phyloP scores from a whole-genome alignment of 1,139 yeast genomes.

The Saccharomyces hybrid region DNA sequence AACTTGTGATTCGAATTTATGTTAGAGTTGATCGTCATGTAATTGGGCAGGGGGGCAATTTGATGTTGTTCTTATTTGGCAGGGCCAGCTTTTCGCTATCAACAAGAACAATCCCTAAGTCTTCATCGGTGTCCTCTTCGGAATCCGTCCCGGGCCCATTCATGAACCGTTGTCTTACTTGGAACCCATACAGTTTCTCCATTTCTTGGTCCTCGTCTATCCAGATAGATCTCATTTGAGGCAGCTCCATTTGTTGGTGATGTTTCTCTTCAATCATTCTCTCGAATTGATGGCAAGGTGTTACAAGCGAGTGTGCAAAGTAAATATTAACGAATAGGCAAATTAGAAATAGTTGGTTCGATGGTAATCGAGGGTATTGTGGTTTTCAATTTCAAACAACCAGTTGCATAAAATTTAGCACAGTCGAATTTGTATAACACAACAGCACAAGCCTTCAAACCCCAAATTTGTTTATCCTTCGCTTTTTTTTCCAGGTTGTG shows the following conservation, averaged over 20 bases:
- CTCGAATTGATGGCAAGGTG: neutral
- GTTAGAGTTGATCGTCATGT: neutral
- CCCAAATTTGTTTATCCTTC: neutral
- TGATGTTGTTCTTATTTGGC: slow-evolving; percentile 29
- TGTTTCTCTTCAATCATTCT: neutral
- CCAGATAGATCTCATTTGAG: slow-evolving; percentile 38
- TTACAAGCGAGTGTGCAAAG: neutral
- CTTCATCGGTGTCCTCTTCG: slow-evolving; percentile 20
- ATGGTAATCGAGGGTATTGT: neutral
- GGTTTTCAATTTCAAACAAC: neutral
- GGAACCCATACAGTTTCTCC: slow-evolving; percentile 27
- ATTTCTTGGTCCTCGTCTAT: slow-evolving; percentile 35
- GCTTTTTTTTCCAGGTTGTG: neutral
- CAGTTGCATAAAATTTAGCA: neutral
- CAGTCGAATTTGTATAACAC: neutral
- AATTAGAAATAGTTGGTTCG: neutral
- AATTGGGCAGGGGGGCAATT: slow-evolving; percentile 30
- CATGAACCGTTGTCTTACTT: slow-evolving; percentile 25
- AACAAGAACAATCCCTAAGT: slow-evolving; percentile 27
- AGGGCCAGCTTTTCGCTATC: slow-evolving; percentile 32
- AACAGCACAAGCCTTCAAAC: neutral
- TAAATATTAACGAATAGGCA: neutral
- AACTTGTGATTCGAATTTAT: neutral
- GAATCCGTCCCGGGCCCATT: slow-evolving; percentile 9
- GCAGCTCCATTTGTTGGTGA: slow-evolving; percentile 10